phyloP scores from a whole-genome alignment of 176 grass and related monocot genomes.

The Calamus simplicifolius region DNA sequence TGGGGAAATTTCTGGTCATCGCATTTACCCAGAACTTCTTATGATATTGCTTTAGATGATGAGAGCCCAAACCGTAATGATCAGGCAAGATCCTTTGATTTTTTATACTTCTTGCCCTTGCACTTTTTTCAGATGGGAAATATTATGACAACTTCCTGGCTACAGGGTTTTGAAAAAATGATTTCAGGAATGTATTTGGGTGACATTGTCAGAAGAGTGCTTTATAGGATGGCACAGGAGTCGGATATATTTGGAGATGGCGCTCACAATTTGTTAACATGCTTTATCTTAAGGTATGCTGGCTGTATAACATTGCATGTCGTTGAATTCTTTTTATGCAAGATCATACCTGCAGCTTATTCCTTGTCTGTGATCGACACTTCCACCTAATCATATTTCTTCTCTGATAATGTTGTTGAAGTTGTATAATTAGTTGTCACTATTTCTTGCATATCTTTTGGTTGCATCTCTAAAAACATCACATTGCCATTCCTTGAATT shows the following conservation, averaged over 20 bases:
- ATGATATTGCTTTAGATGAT: slow-evolving; percentile 73
- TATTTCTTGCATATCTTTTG: too few relatives aligned
- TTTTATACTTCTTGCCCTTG: too few relatives aligned
- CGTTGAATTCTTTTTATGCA: not conserved
- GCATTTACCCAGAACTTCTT: slow-evolving; percentile 77
- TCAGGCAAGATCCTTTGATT: slow-evolving; percentile 32
- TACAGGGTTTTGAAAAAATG: slow-evolving; percentile 12
- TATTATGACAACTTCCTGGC: too few relatives aligned
- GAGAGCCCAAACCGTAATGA: slow-evolving; percentile 79
- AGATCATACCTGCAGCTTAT: too few relatives aligned
- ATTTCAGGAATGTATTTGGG: slow-evolving; percentile 25
- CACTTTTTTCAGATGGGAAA: too few relatives aligned
- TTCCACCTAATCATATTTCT: too few relatives aligned
- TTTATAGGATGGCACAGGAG: slow-evolving; percentile 19
- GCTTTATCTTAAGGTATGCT: slow-evolving; percentile 17
- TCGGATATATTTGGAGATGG: slow-evolving; percentile 7
- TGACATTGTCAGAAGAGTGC: slow-evolving; percentile 17
- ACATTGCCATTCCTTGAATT: too few relatives aligned
- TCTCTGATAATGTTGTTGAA: too few relatives aligned
- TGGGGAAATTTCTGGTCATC: slow-evolving; percentile 98
- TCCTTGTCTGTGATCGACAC: too few relatives aligned
- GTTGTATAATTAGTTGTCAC: too few relatives aligned
- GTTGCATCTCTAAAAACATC: too few relatives aligned
- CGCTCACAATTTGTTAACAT: not conserved
- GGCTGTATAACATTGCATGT: not conserved